These are phyloP conservation scores for Xerocomus nothofagi DNA, from an alignment of 1,284 basidiomycete genomes.

Conservation along the genomic window DNA sequence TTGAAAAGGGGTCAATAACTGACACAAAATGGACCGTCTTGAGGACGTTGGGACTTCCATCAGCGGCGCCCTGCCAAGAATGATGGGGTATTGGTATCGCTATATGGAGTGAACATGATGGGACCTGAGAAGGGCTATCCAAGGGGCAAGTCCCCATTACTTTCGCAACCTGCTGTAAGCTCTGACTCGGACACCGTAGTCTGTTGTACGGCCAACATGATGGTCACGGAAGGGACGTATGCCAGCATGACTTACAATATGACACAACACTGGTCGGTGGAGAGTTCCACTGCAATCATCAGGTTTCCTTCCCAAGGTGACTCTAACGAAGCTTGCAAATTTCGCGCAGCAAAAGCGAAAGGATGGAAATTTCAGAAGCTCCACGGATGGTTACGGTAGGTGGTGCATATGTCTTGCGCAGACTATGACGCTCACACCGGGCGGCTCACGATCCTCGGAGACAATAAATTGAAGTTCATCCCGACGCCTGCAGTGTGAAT, in stretches of 20 bases:
- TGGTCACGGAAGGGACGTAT: neutral
- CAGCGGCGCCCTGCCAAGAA: too few relatives aligned
- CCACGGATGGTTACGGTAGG: neutral
- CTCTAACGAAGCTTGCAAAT: neutral
- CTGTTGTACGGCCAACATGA: neutral
- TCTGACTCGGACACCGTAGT: too few relatives aligned
- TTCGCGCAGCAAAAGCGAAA: neutral
- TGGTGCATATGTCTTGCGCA: neutral
- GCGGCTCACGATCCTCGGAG: neutral
- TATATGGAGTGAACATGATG: neutral
- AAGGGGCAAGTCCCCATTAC: neutral
- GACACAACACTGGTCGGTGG: neutral
- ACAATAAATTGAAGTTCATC: neutral
- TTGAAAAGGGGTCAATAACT: neutral
- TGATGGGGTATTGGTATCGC: neutral
- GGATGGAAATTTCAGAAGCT: neutral
- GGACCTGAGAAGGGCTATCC: too few relatives aligned
- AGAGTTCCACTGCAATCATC: neutral
- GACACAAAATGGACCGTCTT: neutral
- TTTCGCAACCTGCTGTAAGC: too few relatives aligned
- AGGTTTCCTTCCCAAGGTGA: neutral
- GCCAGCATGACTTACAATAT: neutral
- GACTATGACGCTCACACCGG: neutral
- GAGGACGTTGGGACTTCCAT: neutral
- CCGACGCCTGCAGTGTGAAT: neutral